Percentiles rank a stretch among this genome's conserved stretches.
phyloP scores from a whole-genome alignment of 2,329 filamentous ascomycete species.

The Domatiomyces catenatus region DNA sequence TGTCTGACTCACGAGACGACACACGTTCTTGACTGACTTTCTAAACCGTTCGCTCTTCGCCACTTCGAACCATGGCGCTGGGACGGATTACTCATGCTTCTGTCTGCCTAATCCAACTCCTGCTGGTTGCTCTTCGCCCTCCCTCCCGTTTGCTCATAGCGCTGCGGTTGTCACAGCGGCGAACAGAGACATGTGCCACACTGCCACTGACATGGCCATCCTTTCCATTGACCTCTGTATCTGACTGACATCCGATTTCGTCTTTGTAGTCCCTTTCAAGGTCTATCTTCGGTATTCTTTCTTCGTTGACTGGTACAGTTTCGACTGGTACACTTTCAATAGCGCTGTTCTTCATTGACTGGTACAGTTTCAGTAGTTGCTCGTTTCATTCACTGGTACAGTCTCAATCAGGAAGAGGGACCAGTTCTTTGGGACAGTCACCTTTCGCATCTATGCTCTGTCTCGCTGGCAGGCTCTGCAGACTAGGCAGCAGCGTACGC shows the following conservation, averaged over 20 bases:
- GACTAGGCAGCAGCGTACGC: background rate
- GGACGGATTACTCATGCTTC: background rate
- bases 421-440: no score
- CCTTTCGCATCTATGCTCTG: background rate
- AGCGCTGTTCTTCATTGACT: background rate
- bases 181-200: background rate
- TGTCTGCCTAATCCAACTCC: background rate
- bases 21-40: no score
- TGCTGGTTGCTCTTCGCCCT: background rate
- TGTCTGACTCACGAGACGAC: background rate
- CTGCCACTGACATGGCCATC: background rate
- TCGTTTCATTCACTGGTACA: background rate
- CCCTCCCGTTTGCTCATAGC: background rate
- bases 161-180: background rate
- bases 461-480: background rate
- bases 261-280: background rate
- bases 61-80: background rate
- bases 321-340: background rate
- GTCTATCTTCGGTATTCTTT: background rate
- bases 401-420: background rate
- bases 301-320: background rate
- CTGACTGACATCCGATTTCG: background rate
- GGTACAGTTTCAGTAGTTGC: background rate
- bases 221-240: background rate
- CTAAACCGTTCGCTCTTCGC: background rate